Evolutionary conservation across 2,329 filamentous ascomycete genomes (phyloP), one percentile per base, ranked within the genome.

Genomic region (Colletotrichum sp.): DNA sequence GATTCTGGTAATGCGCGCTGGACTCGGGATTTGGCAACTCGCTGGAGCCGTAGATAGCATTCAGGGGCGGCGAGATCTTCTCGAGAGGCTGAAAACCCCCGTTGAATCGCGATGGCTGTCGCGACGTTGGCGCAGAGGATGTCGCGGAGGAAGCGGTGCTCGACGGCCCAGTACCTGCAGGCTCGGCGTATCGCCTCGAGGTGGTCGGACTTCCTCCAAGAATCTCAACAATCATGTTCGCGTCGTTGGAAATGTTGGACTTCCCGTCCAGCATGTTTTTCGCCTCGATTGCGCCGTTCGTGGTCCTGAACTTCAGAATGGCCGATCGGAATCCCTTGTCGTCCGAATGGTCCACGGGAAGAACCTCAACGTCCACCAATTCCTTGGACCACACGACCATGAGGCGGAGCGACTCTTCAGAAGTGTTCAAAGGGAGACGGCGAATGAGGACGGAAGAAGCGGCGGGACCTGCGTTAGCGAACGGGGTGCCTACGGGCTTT

Each of bases 361-460:
- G 82, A 30, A 92, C 82, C 78, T 92, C 87, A 21, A 90, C 85
- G 60, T 87, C 85, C 48, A 87, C 81, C 15, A 92, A 83, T 48
- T 92, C 90, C 78, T 92, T 87, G 67, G 89, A 91, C 83, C 90
- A 92, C 57, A 91, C 85, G 39, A 91, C 85, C 90, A 93, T 92
- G 34, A 90, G 82, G 63, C 88, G 86, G 67, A 93, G 79, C 28
- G 87, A 86, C 67, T 92, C 88, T 67, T 91, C 88, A 2, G 88
- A 88, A 5, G 88, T 90, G 78, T 89, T 88, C 66, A 85, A 77
- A 3, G 91, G 90, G 15, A 93, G 85, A 77, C 88, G 86, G 68
- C 89, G 89, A 75, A 93, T 90, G 63, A 91, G 81, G 43, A 92
- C 85, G 26, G 87, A 80, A 79, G 85, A 82, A 67, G 83, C 81